These are phyloP conservation scores for Selaginella tamariscina DNA, from an alignment of 75 land plant species.

Conservation along the genomic window DNA sequence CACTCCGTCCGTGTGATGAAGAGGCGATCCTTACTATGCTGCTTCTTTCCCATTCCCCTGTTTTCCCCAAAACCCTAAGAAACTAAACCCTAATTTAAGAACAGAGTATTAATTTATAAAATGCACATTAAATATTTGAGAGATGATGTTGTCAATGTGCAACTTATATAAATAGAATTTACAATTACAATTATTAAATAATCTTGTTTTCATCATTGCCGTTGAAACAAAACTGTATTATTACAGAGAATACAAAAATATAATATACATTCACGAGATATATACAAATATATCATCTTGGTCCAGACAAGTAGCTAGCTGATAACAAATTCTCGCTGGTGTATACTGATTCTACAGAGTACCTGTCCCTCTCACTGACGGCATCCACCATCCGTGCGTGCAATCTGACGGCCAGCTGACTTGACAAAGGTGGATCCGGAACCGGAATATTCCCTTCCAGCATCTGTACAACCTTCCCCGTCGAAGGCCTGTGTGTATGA, in stretches of 20 bases:
- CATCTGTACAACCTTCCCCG: constrained; percentile 46
- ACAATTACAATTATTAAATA: too few species aligned
- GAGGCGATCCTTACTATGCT: constrained; percentile 97
- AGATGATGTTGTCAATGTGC: too few species aligned
- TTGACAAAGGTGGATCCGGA: constrained; percentile 17
- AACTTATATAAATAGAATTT: too few species aligned
- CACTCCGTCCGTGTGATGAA: constrained; percentile 92
- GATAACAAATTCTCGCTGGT: not conserved
- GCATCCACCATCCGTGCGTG: not conserved
- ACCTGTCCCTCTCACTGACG: not conserved
- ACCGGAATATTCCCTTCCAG: constrained; percentile 44
- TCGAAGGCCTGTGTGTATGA: constrained; percentile 39
- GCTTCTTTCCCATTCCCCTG: constrained; percentile 99
- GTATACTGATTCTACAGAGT: not conserved
- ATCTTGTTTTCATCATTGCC: too few species aligned
- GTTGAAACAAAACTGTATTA: too few species aligned
- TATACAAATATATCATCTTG: not conserved
- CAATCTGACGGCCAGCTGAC: not conserved
- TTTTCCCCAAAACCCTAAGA: not conserved
- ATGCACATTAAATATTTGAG: too few species aligned
- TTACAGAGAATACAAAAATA: not conserved
- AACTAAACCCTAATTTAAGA: not conserved
- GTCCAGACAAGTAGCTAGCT: not conserved
- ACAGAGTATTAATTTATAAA: too few species aligned
- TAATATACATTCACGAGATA: not conserved